Evolutionary conservation across 306 rosid species (phyloP), one percentile per base, ranked within the genome.

Genomic region (Mimosa bimucronata): DNA sequence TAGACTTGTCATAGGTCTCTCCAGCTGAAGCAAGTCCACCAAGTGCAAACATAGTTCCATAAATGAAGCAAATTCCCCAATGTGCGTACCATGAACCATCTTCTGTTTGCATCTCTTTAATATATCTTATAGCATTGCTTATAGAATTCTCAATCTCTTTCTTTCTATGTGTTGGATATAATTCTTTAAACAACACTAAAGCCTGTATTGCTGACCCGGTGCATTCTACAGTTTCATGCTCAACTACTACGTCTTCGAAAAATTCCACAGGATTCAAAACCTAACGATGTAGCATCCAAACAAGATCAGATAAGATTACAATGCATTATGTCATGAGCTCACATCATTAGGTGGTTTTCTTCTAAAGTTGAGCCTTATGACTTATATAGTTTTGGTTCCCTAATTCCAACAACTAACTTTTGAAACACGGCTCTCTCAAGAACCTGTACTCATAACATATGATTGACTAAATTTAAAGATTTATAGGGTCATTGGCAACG

Each of bases 11-110:
- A 50, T 79, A 92, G 31, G 90, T 92, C 71, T 83, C 86, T 16
- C 90, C 91, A 6, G 88, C 91, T 1, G 90, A 89, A 12, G 83
- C 76, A 6, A 88, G 81, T n/a, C n/a, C n/a, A n/a, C n/a, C n/a
- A n/a, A n/a, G n/a, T n/a, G n/a, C n/a, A n/a, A n/a, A n/a, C n/a
- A n/a, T n/a, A n/a, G n/a, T n/a, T n/a, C n/a, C n/a, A n/a, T n/a
- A n/a, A n/a, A n/a, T n/a, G n/a, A n/a, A n/a, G n/a, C n/a, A n/a
- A n/a, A n/a, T n/a, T n/a, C n/a, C n/a, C n/a, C n/a, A n/a, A n/a
- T n/a, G n/a, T n/a, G n/a, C n/a, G n/a, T n/a, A n/a, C n/a, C n/a
- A n/a, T n/a, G n/a, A n/a, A n/a, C n/a, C n/a, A n/a, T n/a, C n/a
- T n/a, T n/a, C n/a, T n/a, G n/a, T n/a, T n/a, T n/a, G n/a, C n/a